Conservation (phyloP, 257 asterid genomes). For the Petunia secreta region DNA sequence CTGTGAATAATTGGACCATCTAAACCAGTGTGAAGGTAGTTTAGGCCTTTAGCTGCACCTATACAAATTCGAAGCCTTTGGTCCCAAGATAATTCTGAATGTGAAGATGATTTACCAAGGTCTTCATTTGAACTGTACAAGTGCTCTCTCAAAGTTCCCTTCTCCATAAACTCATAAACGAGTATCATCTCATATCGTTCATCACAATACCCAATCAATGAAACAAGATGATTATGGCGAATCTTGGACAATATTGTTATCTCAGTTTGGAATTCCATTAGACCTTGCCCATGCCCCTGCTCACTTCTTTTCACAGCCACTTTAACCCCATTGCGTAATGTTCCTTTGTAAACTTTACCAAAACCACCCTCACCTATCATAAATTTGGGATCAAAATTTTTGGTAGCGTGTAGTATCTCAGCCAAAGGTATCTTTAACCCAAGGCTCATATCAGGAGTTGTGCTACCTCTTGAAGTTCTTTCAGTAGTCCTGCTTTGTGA, state of each 20-base stretch:
- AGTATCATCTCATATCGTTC: constrained; percentile 61
- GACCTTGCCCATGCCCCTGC: constrained; percentile 57
- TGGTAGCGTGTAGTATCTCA: constrained; percentile 51
- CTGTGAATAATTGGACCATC: constrained; percentile 52
- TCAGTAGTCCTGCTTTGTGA: constrained; percentile 37
- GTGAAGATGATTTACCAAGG: background rate
- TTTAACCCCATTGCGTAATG: constrained; percentile 44
- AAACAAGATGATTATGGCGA: constrained; percentile 61
- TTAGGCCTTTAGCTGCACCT: constrained; percentile 59
- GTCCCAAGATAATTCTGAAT: constrained; percentile 44
- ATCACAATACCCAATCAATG: constrained; percentile 64
- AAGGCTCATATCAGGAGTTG: constrained; percentile 44
- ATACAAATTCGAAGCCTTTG: constrained; percentile 56
- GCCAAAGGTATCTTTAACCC: constrained; percentile 50
- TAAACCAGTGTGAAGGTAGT: constrained; percentile 59
- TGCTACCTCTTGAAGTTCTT: constrained; percentile 32
- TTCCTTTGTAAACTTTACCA: constrained; percentile 66
- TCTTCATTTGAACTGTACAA: constrained; percentile 35
- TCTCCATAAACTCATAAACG: constrained; percentile 68
- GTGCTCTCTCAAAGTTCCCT: constrained; percentile 63
- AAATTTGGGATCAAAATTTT: constrained; percentile 38
- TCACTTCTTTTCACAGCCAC: constrained; percentile 72
- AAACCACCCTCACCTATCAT: constrained; percentile 69
- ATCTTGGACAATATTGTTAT: constrained; percentile 55
- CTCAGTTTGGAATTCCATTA: constrained; percentile 61